A percentile compares a stretch with the other conserved stretches of the same genome.
Evolutionary conservation across 2,329 filamentous ascomycete species (phyloP).

Genomic region (Polychaeton citri): DNA sequence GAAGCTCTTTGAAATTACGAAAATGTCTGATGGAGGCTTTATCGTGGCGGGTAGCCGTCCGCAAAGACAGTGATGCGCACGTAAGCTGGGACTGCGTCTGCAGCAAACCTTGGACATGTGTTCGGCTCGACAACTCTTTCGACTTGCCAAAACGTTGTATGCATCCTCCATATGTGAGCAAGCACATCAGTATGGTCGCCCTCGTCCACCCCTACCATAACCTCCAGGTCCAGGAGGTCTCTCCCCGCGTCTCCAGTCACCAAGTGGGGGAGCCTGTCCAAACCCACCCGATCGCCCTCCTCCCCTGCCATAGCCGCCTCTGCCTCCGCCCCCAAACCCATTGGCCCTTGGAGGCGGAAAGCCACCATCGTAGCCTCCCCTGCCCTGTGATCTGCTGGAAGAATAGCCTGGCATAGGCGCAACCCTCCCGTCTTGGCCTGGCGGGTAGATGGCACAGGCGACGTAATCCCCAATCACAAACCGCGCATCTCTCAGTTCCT

Average conservation of each 20-base stretch:
- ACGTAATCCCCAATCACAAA: constrained; percentile 88
- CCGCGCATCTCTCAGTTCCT: constrained; percentile 60
- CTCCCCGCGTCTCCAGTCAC: constrained; percentile 28
- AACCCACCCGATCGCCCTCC: constrained; percentile 5
- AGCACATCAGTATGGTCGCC: constrained; percentile 15
- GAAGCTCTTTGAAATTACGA: no score
- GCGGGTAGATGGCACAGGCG: constrained; percentile 67
- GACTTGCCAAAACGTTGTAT: no score
- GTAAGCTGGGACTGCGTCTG: no score
- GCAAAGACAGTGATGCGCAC: no score
- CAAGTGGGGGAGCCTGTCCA: constrained; percentile 17
- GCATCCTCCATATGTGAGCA: no score
- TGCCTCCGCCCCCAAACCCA: constrained; percentile 11
- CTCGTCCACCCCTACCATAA: constrained; percentile 11
- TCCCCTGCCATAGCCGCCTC: constrained; percentile 12
- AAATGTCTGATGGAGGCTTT: no score
- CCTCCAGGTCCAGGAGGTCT: constrained; percentile 18
- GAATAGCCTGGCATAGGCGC: constrained; percentile 44
- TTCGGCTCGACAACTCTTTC: no score
- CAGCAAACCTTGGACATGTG: no score
- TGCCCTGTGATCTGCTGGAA: constrained; percentile 20
- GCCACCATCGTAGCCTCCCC: constrained; percentile 20
- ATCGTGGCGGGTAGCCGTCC: no score
- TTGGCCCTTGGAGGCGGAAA: constrained; percentile 12
- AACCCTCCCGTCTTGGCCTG: constrained; percentile 59